These are phyloP conservation scores for Solanum paucissectum DNA, from an alignment of 257 asterid species.

Conservation along the genomic window DNA sequence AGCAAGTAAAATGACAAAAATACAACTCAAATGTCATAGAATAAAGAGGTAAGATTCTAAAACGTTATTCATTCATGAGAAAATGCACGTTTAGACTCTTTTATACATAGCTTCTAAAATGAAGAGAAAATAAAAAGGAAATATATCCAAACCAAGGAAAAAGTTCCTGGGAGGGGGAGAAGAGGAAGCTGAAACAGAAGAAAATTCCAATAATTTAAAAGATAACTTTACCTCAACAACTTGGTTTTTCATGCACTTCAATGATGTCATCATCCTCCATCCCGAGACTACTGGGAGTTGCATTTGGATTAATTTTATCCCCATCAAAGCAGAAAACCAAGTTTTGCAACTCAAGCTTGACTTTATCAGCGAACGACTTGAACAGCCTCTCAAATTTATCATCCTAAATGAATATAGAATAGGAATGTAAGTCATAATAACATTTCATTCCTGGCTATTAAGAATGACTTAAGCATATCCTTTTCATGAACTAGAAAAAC, in stretches of 20 bases:
- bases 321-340: slow-evolving; percentile 72
- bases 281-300: slow-evolving; percentile 60
- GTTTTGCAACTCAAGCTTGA: slow-evolving; percentile 41
- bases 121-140: neutral
- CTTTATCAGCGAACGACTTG: slow-evolving; percentile 64
- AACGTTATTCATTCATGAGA: neutral
- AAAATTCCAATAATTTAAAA: neutral
- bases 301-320: slow-evolving; percentile 49
- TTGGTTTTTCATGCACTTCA: slow-evolving; percentile 61
- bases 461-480: neutral
- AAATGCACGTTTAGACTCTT: neutral
- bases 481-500: neutral
- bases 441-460: neutral
- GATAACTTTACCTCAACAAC: slow-evolving; percentile 2
- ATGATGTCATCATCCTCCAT: slow-evolving; percentile 89
- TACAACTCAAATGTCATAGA: neutral
- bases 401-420: slow-evolving; percentile 38
- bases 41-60: neutral
- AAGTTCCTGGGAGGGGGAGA: neutral
- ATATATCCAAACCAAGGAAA: neutral
- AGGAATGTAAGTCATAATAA: neutral
- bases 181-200: neutral
- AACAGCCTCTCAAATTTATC: slow-evolving; percentile 72
- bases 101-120: neutral
- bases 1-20: neutral